Evolutionary conservation across 768 basidiomycete species (phyloP).

Genomic region (Tricholoma saponaceum): DNA sequence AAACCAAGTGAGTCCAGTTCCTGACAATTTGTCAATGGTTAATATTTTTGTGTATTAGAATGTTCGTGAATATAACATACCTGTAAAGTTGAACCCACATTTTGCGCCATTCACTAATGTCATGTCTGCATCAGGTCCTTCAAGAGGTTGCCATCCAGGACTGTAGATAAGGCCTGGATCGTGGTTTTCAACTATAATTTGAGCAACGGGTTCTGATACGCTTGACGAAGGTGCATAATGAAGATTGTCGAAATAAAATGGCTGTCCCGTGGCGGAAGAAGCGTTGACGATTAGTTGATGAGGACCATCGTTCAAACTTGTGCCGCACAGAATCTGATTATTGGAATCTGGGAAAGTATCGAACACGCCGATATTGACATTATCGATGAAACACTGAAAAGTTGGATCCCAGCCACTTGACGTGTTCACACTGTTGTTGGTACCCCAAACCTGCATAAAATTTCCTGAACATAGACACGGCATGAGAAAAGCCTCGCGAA

Average conservation of each 20-base stretch:
- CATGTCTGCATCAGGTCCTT: slow-evolving; percentile 15
- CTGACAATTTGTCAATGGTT: background rate
- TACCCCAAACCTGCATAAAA: slow-evolving; percentile 15
- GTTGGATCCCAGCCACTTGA: slow-evolving; percentile 8
- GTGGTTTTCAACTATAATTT: slow-evolving; percentile 14
- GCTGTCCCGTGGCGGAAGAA: background rate
- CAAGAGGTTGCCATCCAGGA: slow-evolving; percentile 16
- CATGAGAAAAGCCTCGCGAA: background rate
- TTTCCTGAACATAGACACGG: slow-evolving; percentile 4
- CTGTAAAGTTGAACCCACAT: slow-evolving; percentile 20
- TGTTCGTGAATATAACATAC: slow-evolving; percentile 6
- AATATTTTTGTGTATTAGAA: slow-evolving; percentile 5
- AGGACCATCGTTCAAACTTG: slow-evolving; percentile 12
- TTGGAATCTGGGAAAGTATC: slow-evolving; percentile 7
- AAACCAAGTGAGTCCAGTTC: slow-evolving; percentile 8
- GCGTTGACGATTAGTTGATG: slow-evolving; percentile 20
- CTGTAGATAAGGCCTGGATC: slow-evolving; percentile 20
- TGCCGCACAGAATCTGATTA: slow-evolving; percentile 17
- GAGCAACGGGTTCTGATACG: slow-evolving; percentile 11
- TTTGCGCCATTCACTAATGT: slow-evolving; percentile 11
- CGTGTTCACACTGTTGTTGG: slow-evolving; percentile 9
- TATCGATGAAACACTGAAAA: slow-evolving; percentile 24
- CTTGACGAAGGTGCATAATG: slow-evolving; percentile 21
- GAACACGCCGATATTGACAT: slow-evolving; percentile 3
- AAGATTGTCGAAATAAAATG: slow-evolving; percentile 26